phyloP scores from a whole-genome alignment of 176 grass and related monocot genomes.

The Juncus effusus region DNA sequence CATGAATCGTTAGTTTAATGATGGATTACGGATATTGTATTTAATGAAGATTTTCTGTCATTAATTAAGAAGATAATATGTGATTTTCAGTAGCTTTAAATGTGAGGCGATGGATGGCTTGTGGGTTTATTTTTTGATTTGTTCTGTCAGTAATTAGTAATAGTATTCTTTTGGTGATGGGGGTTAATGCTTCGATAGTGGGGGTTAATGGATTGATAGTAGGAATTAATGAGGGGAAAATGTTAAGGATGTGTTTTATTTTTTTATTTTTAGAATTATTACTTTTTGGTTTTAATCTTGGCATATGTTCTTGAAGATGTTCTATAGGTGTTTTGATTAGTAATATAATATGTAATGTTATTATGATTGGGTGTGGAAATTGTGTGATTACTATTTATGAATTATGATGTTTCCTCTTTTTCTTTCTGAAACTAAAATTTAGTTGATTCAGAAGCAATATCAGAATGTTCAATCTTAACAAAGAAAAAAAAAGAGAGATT shows the following conservation, averaged over 20 bases:
- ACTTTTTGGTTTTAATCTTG: conserved; percentile 26
- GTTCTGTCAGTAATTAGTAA: conserved; percentile 41
- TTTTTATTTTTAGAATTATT: conserved; percentile 20
- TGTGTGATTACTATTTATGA: too few species aligned
- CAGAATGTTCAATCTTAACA: too few species aligned
- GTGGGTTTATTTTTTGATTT: conserved; percentile 69
- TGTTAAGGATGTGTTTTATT: conserved; percentile 29
- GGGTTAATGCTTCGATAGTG: too few species aligned
- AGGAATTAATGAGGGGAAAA: conserved; percentile 26
- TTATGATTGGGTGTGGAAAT: not conserved
- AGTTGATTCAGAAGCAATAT: not conserved
- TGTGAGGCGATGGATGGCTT: conserved; percentile 9
- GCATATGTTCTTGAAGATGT: conserved; percentile 45
- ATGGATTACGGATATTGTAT: too few species aligned
- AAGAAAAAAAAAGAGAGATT: too few species aligned
- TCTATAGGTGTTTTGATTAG: conserved; percentile 17
- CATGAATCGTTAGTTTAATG: too few species aligned
- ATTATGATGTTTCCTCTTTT: not conserved
- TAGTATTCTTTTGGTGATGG: conserved; percentile 32
- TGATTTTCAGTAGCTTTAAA: too few species aligned
- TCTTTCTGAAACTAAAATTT: not conserved
- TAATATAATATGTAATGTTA: too few species aligned
- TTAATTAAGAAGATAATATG: too few species aligned
- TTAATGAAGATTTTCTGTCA: too few species aligned
- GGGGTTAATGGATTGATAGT: conserved; percentile 11